Evolutionary conservation across 2,329 filamentous ascomycete species (phyloP).

Genomic region (Drechmeria coniospora): DNA sequence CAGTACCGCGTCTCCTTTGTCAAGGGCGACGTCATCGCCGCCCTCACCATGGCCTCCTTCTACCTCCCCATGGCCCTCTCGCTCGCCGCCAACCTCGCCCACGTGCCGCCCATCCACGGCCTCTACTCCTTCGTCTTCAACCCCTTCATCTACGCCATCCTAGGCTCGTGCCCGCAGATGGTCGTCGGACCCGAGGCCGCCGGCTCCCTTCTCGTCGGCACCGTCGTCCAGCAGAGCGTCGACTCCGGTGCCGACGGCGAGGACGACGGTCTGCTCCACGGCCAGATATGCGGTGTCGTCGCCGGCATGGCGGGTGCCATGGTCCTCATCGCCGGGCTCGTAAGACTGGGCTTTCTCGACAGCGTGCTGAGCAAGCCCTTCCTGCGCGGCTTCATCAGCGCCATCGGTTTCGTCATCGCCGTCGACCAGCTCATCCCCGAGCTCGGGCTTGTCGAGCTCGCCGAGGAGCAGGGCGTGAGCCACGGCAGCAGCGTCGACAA

Average conservation of each 20-base stretch:
- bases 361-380: conserved; percentile 90
- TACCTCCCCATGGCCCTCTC: conserved; percentile 97
- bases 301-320: conserved; percentile 78
- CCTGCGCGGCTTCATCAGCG: conserved; percentile 87
- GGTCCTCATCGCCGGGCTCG: conserved; percentile 74
- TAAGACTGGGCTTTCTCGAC: conserved; percentile 80
- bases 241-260: conserved; percentile 50
- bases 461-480: conserved; percentile 47
- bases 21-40: conserved; percentile 73
- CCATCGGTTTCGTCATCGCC: conserved; percentile 90
- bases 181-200: conserved; percentile 90
- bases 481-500: conserved; percentile 84
- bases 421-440: conserved; percentile 91
- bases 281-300: conserved; percentile 73
- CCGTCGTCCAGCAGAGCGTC: conserved; percentile 66
- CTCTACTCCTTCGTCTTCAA: conserved; percentile 91
- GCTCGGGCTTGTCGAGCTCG: conserved; percentile 56
- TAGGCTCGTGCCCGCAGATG: conserved; percentile 87
- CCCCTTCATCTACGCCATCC: conserved; percentile 75
- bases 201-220: conserved; percentile 78
- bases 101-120: conserved; percentile 85
- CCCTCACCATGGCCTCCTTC: conserved; percentile 93
- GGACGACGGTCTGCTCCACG: conserved; percentile 52
- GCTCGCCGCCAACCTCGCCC: conserved; percentile 79
- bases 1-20: conserved; percentile 76